phyloP scores from a whole-genome alignment of 2,329 filamentous ascomycete genomes.

The Nemania sp. region DNA sequence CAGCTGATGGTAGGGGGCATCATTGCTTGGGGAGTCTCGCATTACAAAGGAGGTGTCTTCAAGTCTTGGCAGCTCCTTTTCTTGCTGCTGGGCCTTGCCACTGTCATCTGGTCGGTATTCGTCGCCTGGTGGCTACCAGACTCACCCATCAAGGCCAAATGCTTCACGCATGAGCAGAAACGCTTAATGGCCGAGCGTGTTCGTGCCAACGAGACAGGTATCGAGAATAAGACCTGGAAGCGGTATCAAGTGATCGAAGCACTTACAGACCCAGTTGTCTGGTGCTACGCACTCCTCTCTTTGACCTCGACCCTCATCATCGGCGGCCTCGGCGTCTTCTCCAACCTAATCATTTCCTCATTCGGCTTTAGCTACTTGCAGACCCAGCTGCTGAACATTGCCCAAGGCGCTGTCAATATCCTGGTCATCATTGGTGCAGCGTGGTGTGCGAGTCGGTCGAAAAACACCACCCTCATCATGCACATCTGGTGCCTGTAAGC shows the following conservation, averaged over 20 bases:
- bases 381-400: slow-evolving; percentile 56
- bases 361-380: slow-evolving; percentile 56
- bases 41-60: slow-evolving; percentile 47
- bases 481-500: slow-evolving; percentile 45
- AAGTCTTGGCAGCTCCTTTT: slow-evolving; percentile 49
- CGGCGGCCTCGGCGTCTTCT: slow-evolving; percentile 55
- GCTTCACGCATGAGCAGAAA: slow-evolving; percentile 57
- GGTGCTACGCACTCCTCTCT: slow-evolving; percentile 45
- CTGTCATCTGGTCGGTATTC: slow-evolving; percentile 50
- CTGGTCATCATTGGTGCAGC: slow-evolving; percentile 39
- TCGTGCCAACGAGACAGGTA: slow-evolving; percentile 52
- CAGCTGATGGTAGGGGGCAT: slow-evolving; percentile 55
- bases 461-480: slow-evolving; percentile 46
- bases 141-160: slow-evolving; percentile 62
- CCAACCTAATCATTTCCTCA: slow-evolving; percentile 55
- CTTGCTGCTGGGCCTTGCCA: slow-evolving; percentile 54
- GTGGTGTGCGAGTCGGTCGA: slow-evolving; percentile 53
- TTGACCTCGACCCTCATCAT: slow-evolving; percentile 44
- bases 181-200: slow-evolving; percentile 53
- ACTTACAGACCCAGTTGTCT: slow-evolving; percentile 51
- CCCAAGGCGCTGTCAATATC: slow-evolving; percentile 56
- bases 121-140: slow-evolving; percentile 59
- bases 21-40: slow-evolving; percentile 54
- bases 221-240: slow-evolving; percentile 52
- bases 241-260: slow-evolving; percentile 52